Conservation (phyloP, 139 green algal genomes). For the Ulvella scutata region DNA sequence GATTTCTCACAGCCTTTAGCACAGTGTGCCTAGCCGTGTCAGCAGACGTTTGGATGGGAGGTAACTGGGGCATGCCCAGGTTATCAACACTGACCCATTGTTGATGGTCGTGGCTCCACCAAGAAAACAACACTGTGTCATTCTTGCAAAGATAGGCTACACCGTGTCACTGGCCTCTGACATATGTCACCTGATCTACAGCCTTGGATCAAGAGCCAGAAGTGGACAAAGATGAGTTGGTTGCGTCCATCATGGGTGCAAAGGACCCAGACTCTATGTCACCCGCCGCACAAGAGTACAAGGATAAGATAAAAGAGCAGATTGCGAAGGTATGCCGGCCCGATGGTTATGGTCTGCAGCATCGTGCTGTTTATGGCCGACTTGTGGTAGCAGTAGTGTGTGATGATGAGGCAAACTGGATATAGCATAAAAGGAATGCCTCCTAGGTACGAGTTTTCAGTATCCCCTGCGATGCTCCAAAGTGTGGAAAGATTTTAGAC, state of each 20-base stretch:
- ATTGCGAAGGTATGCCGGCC: slow-evolving; percentile 36
- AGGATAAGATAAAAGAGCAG: slow-evolving; percentile 57
- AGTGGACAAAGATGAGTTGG: slow-evolving; percentile 42
- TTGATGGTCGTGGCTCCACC: not conserved
- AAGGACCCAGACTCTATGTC: slow-evolving; percentile 14
- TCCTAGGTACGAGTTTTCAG: too few relatives aligned
- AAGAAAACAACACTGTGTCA: not conserved
- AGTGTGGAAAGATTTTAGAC: too few relatives aligned
- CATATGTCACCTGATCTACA: slow-evolving; percentile 10
- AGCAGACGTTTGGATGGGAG: too few relatives aligned
- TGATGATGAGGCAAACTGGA: too few relatives aligned
- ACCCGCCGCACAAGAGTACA: slow-evolving; percentile 45
- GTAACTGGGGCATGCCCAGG: too few relatives aligned
- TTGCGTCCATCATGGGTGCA: slow-evolving; percentile 43
- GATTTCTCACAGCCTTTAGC: too few relatives aligned
- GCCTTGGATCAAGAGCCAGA: slow-evolving; percentile 29
- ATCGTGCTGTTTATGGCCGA: too few relatives aligned
- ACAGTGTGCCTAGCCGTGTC: too few relatives aligned
- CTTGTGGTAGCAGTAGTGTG: too few relatives aligned
- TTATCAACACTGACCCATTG: not conserved
- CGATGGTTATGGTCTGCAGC: too few relatives aligned
- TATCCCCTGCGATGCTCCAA: too few relatives aligned
- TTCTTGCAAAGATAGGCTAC: not conserved
- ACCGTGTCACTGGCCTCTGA: not conserved
- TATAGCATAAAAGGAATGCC: too few relatives aligned